Base-by-base conservation (phyloP, 352 stramenopile species). In the Phytophthora pistaciae region DNA sequence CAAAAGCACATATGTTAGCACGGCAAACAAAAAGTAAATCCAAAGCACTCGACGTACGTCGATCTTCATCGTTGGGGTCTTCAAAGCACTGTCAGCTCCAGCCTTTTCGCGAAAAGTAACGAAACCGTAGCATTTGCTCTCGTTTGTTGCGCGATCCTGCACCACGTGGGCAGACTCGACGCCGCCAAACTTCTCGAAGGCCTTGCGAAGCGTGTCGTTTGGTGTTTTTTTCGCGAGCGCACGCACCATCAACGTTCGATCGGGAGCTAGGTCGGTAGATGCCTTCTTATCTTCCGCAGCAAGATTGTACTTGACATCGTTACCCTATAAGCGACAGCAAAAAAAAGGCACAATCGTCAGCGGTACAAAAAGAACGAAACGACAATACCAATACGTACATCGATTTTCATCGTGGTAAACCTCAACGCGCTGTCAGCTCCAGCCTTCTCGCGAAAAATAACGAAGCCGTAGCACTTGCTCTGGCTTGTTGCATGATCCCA, bases 61-160 rank as follows among this genome's bases (percentile, higher is more conserved):
- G 44, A 94, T 91, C 44, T 78, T 62, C 58, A 91, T 92, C 52
- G 82, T 73, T 5, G 84, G 83, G n/a, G 87, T 75, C 54, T 85
- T 72, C n/a, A 94, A 72, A 31, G 87, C 84, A 27, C 56, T 66
- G 18, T 83, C 68, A 0, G 82, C 85, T 2, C 65, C 68, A n/a
- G 63, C 53, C 46, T 84, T 80, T n/a, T 91, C 67, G 31, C 72
- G 72, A 64, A 78, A 94, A 31, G 75, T 90, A 56, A 93, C 78
- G 44, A 92, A 93, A 27, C 79, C 87, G 60, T 83, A 94, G n/a
- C 85, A 80, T 63, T 90, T 92, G 69, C 72, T 88, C 65, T 85
- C 88, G 31, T 82, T 84, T 0, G 85, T 91, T 27, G 78, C 69
- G 20, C 73, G 83, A 56, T 95, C 80, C 14, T 76, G 70, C 21